phyloP scores from a whole-genome alignment of 345 rosid genomes.

The Lagerstroemia speciosa region DNA sequence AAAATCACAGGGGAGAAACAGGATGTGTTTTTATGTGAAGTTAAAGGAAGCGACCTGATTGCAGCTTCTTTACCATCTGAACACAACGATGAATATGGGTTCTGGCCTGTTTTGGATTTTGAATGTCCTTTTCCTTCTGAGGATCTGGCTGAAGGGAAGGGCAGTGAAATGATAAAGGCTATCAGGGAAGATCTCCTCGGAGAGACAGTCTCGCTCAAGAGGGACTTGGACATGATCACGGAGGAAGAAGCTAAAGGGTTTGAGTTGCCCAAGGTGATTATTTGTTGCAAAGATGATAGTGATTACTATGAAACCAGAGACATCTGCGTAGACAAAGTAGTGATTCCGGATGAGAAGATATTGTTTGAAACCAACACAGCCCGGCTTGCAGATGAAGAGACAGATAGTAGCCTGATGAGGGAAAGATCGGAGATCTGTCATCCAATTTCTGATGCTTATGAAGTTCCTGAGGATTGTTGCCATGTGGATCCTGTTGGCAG shows the following conservation, averaged over 20 bases:
- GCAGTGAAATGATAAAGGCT: conserved; percentile 10
- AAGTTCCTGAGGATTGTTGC: not conserved
- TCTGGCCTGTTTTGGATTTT: conserved; percentile 17
- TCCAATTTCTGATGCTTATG: not conserved
- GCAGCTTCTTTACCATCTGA: conserved; percentile 11
- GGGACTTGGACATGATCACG: conserved; percentile 36
- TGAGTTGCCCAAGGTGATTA: not conserved
- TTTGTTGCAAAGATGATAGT: conserved; percentile 23
- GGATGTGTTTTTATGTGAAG: conserved; percentile 14
- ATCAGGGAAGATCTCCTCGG: conserved; percentile 13
- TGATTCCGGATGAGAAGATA: conserved; percentile 44
- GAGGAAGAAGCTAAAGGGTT: conserved; percentile 54
- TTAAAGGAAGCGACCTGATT: conserved; percentile 20
- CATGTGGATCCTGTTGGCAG: not conserved
- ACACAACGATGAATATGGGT: conserved; percentile 13
- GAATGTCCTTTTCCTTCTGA: conserved; percentile 13
- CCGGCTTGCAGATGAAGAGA: not conserved
- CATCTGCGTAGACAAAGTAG: conserved; percentile 68
- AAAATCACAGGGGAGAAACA: not conserved
- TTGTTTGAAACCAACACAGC: conserved; percentile 24
- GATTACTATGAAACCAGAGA: conserved; percentile 57
- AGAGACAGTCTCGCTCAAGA: conserved; percentile 11
- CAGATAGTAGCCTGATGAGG: not conserved
- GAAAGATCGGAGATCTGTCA: not conserved
- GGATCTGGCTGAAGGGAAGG: conserved; percentile 18